phyloP scores from a whole-genome alignment of 345 rosid genomes.

The Psidium guajava region DNA sequence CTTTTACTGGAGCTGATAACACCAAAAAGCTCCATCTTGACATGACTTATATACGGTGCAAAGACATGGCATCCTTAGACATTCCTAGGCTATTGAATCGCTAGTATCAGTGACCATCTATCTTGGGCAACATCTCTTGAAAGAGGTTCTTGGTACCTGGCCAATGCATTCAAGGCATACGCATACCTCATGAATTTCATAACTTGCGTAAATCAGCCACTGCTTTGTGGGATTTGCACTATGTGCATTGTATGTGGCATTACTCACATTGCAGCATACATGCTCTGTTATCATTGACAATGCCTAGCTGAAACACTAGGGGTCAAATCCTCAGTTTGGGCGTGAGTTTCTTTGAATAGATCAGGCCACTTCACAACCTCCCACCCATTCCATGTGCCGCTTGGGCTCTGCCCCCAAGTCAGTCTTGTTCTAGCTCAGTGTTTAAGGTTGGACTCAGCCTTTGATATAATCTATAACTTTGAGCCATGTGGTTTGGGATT shows the following conservation, averaged over 20 bases:
- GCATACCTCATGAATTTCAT: background rate
- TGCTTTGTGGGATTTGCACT: background rate
- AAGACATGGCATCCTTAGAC: background rate
- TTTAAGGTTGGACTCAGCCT: background rate
- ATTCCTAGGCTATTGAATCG: background rate
- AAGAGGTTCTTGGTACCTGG: background rate
- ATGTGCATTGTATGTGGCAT: background rate
- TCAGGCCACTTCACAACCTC: background rate
- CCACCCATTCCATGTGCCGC: background rate
- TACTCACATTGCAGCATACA: background rate
- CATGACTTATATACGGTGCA: background rate
- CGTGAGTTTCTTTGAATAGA: background rate
- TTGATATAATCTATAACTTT: background rate
- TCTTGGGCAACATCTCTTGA: background rate
- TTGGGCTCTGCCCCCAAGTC: background rate
- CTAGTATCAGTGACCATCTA: background rate
- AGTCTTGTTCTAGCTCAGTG: background rate
- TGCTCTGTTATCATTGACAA: background rate
- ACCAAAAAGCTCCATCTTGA: background rate
- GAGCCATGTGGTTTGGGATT: background rate
- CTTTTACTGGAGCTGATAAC: background rate
- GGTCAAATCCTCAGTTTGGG: background rate
- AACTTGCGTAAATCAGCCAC: background rate
- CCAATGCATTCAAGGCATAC: background rate
- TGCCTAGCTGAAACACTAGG: background rate